Conservation (phyloP, 805 yeast genomes). For the Spathaspora arborariae region DNA sequence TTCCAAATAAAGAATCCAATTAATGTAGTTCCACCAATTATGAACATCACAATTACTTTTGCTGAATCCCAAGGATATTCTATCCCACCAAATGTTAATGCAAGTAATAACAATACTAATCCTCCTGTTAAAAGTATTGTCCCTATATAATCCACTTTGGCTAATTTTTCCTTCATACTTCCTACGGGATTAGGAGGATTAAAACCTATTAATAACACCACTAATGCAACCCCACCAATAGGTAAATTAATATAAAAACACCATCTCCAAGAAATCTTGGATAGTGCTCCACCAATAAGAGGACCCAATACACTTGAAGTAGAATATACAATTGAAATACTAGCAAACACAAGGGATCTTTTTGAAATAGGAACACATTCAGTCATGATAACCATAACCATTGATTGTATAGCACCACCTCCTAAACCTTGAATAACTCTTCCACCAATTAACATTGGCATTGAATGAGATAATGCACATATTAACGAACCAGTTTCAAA, state of each 20-base stretch:
- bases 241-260: slow-evolving; percentile 71
- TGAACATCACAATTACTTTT: slow-evolving; percentile 46
- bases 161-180: slow-evolving; percentile 31
- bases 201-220: slow-evolving; percentile 36
- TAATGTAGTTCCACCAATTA: slow-evolving; percentile 40
- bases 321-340: slow-evolving; percentile 42
- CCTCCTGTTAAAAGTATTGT: slow-evolving; percentile 40
- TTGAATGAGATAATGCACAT: slow-evolving; percentile 49
- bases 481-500: slow-evolving; percentile 64
- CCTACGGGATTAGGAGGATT: slow-evolving; percentile 47
- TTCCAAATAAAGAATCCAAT: slow-evolving; percentile 37
- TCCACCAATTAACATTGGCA: slow-evolving; percentile 66
- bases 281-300: slow-evolving; percentile 61
- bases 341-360: slow-evolving; percentile 36
- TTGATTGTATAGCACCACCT: slow-evolving; percentile 62
- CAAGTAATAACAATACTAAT: slow-evolving; percentile 44
- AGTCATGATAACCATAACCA: slow-evolving; percentile 53
- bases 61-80: slow-evolving; percentile 52
- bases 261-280: slow-evolving; percentile 71
- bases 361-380: slow-evolving; percentile 47
- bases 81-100: slow-evolving; percentile 52
- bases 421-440: slow-evolving; percentile 71
- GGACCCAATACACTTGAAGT: slow-evolving; percentile 59
- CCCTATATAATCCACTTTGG: slow-evolving; percentile 48
- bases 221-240: slow-evolving; percentile 51